A percentile compares a stretch with the other conserved stretches of the same genome.
These are phyloP conservation scores for Zygoascus hellenicus DNA, from an alignment of 1,139 yeast genomes.

Conservation along the genomic window DNA sequence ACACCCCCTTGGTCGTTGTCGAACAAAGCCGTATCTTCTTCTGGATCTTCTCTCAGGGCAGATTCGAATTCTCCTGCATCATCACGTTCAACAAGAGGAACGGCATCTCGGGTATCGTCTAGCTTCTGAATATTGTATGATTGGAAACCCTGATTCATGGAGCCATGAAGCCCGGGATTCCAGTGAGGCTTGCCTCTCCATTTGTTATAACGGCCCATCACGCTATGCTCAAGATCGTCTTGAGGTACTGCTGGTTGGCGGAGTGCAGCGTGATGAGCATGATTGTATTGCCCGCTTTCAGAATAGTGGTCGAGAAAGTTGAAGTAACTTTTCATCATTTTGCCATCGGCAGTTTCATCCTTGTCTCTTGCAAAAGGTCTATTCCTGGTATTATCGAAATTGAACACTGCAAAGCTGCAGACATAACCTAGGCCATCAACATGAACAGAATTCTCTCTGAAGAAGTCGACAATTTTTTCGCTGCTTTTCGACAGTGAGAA, in stretches of 20 bases:
- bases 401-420: slow-evolving; percentile 90
- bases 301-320: slow-evolving; percentile 83
- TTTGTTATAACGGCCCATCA: slow-evolving; percentile 28
- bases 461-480: slow-evolving; percentile 78
- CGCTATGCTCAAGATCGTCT: slow-evolving; percentile 25
- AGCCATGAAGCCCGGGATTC: slow-evolving; percentile 1
- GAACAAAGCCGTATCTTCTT: slow-evolving; percentile 4
- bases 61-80: slow-evolving; percentile 1
- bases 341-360: slow-evolving; percentile 58
- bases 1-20: slow-evolving; percentile 47
- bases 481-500: slow-evolving; percentile 67
- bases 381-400: slow-evolving; percentile 42
- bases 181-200: slow-evolving; percentile 6
- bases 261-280: not conserved
- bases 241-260: slow-evolving; percentile 7
- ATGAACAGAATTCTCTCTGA: slow-evolving; percentile 81
- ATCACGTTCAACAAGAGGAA: slow-evolving; percentile 5
- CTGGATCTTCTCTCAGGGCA: slow-evolving; percentile 3
- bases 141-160: not conserved
- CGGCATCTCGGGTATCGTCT: not conserved
- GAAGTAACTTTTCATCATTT: slow-evolving; percentile 87
- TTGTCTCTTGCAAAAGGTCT: slow-evolving; percentile 14
- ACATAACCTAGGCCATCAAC: slow-evolving; percentile 94
- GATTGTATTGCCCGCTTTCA: not conserved
- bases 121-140: not conserved